Evolutionary conservation across 805 yeast species (phyloP), one percentile per base, ranked within the genome.

Genomic region (Wickerhamomyces alni): DNA sequence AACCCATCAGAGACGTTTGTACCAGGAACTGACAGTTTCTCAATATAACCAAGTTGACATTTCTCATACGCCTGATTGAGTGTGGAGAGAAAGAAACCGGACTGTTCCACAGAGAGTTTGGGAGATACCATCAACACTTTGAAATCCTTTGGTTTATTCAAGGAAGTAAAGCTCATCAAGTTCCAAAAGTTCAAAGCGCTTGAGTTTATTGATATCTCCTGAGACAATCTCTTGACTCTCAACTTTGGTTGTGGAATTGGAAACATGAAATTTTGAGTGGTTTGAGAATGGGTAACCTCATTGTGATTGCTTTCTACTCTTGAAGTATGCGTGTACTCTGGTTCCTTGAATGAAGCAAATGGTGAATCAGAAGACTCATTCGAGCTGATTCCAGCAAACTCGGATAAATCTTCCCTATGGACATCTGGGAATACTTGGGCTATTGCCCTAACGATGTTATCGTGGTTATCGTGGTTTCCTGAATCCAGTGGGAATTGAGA

Each of bases 131-230:
- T 50, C 8, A 82, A 45, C 8, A 77, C 58, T 40, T 72, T 74
- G 42, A 80, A 72, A 42, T 73, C 63, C 44, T 82, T 80, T 2
- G 62, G 57, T 1, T 69, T 71, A 18, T 58, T 55, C 8, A 72
- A 49, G 0, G 91, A 86, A 33, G 71, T 69, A 36, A 83, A 66
- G 42, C 75, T 73, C 48, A 84, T 53, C 33, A 69, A 61, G 48
- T 66, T 77, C 88, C 82, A 81, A 50, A 72, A 73, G 42, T 60
- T 57, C 15, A 72, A 57, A 35, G 74, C 77, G 25, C 69, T 63
- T 48, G 69, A 69, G 54, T 70, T 77, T 31, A 72, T 65, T 26
- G 65, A 71, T 41, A 67, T 61, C 22, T 55, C 64, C 36, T 69
- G 64, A 35, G 67, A 63, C 37, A 61, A 39, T 17, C 72, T 46